Evolutionary conservation across 2,329 filamentous ascomycete genomes (phyloP).

Genomic region (Fusarium armeniacum): DNA sequence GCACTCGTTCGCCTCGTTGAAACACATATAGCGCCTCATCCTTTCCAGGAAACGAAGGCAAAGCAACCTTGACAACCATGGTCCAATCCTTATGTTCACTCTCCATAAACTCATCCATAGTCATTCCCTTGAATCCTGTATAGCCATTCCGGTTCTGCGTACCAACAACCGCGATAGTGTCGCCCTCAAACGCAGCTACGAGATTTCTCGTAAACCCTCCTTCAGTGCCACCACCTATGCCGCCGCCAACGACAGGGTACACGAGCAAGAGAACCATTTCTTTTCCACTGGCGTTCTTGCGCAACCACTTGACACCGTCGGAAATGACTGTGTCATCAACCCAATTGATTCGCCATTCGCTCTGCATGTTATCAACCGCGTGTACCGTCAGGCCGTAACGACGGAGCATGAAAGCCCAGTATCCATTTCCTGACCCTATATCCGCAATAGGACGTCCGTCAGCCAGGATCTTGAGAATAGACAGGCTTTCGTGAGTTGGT

Average conservation of each 20-base stretch:
- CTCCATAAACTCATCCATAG: conserved; percentile 76
- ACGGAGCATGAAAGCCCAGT: conserved; percentile 81
- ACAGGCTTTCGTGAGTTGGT: conserved; percentile 75
- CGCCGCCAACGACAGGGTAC: conserved; percentile 77
- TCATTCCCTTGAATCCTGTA: conserved; percentile 74
- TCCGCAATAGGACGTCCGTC: conserved; percentile 71
- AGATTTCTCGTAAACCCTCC: conserved; percentile 75
- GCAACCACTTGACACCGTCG: conserved; percentile 73
- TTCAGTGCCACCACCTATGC: conserved; percentile 73
- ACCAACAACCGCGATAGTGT: conserved; percentile 78
- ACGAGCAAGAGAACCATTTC: conserved; percentile 76
- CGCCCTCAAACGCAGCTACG: conserved; percentile 71
- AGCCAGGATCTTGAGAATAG: conserved; percentile 70
- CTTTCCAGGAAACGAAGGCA: conserved; percentile 82
- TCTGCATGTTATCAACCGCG: conserved; percentile 77
- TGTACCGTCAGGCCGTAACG: conserved; percentile 67
- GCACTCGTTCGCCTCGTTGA: conserved; percentile 61
- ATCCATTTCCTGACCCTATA: conserved; percentile 79
- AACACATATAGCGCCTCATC: conserved; percentile 82
- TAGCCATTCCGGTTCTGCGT: conserved; percentile 83
- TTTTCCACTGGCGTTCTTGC: conserved; percentile 62
- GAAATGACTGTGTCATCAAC: conserved; percentile 73
- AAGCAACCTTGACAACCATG: conserved; percentile 72
- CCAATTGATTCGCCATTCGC: conserved; percentile 78
- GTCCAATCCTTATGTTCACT: conserved; percentile 70